These are phyloP conservation scores for Neoascochyta sp. DNA, from an alignment of 2,329 filamentous ascomycete genomes.

Conservation along the genomic window DNA sequence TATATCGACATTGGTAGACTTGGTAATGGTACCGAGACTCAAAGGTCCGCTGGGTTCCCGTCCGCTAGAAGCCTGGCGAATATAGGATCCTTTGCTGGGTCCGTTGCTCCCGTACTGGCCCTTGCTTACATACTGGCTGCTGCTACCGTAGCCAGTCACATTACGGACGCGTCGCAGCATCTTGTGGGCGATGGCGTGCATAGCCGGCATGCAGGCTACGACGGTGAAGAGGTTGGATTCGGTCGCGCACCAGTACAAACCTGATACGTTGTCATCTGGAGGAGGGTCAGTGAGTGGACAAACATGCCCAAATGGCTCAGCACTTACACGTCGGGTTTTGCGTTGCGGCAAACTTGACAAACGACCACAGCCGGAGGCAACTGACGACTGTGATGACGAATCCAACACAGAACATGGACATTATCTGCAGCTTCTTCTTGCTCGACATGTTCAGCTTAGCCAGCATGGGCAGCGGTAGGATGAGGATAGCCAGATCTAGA, in stretches of 20 bases:
- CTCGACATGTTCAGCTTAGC: constrained; percentile 20
- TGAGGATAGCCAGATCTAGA: constrained; percentile 23
- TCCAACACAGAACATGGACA: constrained; percentile 28
- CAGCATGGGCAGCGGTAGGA: constrained; percentile 22
- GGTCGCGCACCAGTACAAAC: constrained; percentile 24
- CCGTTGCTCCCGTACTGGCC: constrained; percentile 10
- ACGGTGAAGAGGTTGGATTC: constrained; percentile 26
- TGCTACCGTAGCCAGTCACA: constrained; percentile 12
- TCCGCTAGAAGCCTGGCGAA: constrained; percentile 10
- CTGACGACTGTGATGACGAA: constrained; percentile 25
- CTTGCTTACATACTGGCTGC: constrained; percentile 9
- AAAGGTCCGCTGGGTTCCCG: constrained; percentile 12
- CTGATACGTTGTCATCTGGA: constrained; percentile 23
- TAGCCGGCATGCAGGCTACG: constrained; percentile 28
- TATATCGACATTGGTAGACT: constrained; percentile 20
- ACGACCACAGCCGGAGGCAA: constrained; percentile 18
- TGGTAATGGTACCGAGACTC: constrained; percentile 19
- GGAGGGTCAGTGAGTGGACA: not conserved
- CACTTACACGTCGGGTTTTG: constrained; percentile 23
- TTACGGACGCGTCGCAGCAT: constrained; percentile 8
- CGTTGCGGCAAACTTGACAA: constrained; percentile 18
- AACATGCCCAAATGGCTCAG: not conserved
- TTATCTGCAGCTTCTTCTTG: constrained; percentile 27
- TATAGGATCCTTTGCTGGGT: constrained; percentile 16
- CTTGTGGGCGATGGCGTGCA: constrained; percentile 20